Conservation (phyloP, 2,329 filamentous ascomycete genomes). For the Leptographium lundbergii region DNA sequence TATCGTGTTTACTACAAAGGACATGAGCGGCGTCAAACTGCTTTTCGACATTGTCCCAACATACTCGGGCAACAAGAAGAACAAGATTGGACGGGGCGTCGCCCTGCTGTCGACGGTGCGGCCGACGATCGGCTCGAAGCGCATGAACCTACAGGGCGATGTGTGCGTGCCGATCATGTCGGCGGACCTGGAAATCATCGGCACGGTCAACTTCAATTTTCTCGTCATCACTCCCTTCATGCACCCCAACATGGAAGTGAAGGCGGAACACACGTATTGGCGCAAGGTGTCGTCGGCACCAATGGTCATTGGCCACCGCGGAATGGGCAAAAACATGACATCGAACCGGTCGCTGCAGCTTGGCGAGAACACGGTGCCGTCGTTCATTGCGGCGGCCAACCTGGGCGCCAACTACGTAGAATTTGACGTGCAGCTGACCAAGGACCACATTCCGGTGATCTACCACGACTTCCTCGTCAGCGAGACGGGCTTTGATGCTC, state of each 20-base stretch:
- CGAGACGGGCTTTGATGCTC: slow-evolving; percentile 93
- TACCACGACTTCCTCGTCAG: slow-evolving; percentile 98
- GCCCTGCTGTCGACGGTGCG: slow-evolving; percentile 80
- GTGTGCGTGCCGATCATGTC: slow-evolving; percentile 84
- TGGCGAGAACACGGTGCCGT: slow-evolving; percentile 90
- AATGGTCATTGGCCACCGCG: slow-evolving; percentile 63
- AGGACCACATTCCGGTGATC: slow-evolving; percentile 94
- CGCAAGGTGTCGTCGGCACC: slow-evolving; percentile 71
- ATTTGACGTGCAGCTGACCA: slow-evolving; percentile 93
- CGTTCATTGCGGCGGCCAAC: slow-evolving; percentile 92
- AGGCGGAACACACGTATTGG: slow-evolving; percentile 89
- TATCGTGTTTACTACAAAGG: slow-evolving; percentile 72
- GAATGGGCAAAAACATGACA: slow-evolving; percentile 80
- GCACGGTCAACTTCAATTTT: slow-evolving; percentile 94
- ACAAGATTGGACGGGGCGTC: slow-evolving; percentile 79
- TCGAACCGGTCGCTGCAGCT: slow-evolving; percentile 80
- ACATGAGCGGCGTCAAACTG: slow-evolving; percentile 71
- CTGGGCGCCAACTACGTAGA: slow-evolving; percentile 67
- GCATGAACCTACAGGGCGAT: slow-evolving; percentile 88
- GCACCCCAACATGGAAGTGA: slow-evolving; percentile 88
- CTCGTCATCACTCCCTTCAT: slow-evolving; percentile 86
- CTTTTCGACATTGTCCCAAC: slow-evolving; percentile 93
- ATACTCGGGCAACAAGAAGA: slow-evolving; percentile 79
- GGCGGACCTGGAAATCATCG: slow-evolving; percentile 77
- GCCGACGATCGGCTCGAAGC: slow-evolving; percentile 66